phyloP scores from a whole-genome alignment of 108 stramenopile species.

The Cyclotella sp. region DNA sequence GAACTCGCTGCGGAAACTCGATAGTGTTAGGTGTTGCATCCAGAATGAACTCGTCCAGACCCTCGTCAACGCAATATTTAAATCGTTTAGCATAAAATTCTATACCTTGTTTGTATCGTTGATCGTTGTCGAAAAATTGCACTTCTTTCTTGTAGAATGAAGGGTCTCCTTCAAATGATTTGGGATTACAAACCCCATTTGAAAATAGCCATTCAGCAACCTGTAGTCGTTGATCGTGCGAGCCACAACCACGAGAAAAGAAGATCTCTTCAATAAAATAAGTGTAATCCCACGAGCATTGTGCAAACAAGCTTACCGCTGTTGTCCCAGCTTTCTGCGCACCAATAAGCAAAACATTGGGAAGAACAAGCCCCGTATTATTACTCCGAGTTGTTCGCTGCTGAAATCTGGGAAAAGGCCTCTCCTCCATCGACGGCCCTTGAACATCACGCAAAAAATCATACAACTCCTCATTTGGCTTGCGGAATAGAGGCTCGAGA shows the following conservation, averaged over 20 bases:
- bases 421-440: slow-evolving; percentile 33
- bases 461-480: slow-evolving; percentile 30
- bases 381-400: not conserved
- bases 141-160: not conserved
- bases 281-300: not conserved
- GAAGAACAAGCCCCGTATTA: not conserved
- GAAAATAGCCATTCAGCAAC: not conserved
- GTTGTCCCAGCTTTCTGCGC: slow-evolving; percentile 1
- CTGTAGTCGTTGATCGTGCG: not conserved
- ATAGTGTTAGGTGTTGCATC: slow-evolving; percentile 32
- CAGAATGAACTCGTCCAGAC: slow-evolving; percentile 5
- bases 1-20: slow-evolving; percentile 20
- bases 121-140: slow-evolving; percentile 1
- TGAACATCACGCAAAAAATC: slow-evolving; percentile 3
- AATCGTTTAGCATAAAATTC: slow-evolving; percentile 49
- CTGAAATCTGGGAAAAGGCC: not conserved
- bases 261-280: not conserved
- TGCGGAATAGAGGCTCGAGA: slow-evolving; percentile 8
- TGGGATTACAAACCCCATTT: slow-evolving; percentile 2
- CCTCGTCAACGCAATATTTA: slow-evolving; percentile 3
- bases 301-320: not conserved
- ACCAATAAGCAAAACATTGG: slow-evolving; percentile 6
- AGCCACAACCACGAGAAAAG: no score
- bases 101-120: not conserved
- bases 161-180: not conserved